A percentile compares a stretch with the other conserved stretches of the same genome.
Evolutionary conservation across 2,329 filamentous ascomycete genomes (phyloP).

Genomic region (Talaromyces sp.): DNA sequence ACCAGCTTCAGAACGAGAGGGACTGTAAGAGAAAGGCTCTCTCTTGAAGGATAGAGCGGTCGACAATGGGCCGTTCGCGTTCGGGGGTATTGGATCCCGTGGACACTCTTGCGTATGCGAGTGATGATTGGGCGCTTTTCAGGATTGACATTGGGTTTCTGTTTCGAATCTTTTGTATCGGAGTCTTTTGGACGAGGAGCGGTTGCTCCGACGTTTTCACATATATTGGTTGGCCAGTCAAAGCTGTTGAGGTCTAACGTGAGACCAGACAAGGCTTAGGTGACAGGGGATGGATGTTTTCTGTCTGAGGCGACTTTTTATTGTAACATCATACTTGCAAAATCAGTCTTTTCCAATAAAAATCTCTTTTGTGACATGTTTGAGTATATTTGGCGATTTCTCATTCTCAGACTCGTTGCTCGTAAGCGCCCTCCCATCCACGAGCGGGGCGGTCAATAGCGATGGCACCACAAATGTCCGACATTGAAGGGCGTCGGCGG

Average conservation of each 20-base stretch:
- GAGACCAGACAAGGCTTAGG: not conserved
- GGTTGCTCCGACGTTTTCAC: conserved; percentile 5
- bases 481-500: conserved; percentile 13
- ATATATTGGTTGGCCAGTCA: not conserved
- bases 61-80: not conserved
- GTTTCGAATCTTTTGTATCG: conserved; percentile 1
- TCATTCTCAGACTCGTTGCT: conserved; percentile 18
- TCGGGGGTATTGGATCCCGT: conserved; percentile 8
- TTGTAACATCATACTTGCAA: conserved; percentile 15
- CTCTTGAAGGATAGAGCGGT: conserved; percentile 24
- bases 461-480: conserved; percentile 13
- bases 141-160: conserved; percentile 9
- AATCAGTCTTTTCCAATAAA: conserved; percentile 19
- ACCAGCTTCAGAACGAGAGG: conserved; percentile 61
- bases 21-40: conserved; percentile 38
- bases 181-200: conserved; percentile 4
- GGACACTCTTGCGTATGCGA: not conserved
- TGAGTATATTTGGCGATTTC: conserved; percentile 8
- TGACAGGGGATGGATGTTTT: not conserved
- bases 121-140: conserved; percentile 14
- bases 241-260: conserved; percentile 6
- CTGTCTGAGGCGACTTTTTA: conserved; percentile 4
- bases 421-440: conserved; percentile 20
- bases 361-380: conserved; percentile 18
- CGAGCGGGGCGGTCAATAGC: conserved; percentile 14